Evolutionary conservation across 139 green algal species (phyloP).

Genomic region (Astrephomene gubernaculifera): DNA sequence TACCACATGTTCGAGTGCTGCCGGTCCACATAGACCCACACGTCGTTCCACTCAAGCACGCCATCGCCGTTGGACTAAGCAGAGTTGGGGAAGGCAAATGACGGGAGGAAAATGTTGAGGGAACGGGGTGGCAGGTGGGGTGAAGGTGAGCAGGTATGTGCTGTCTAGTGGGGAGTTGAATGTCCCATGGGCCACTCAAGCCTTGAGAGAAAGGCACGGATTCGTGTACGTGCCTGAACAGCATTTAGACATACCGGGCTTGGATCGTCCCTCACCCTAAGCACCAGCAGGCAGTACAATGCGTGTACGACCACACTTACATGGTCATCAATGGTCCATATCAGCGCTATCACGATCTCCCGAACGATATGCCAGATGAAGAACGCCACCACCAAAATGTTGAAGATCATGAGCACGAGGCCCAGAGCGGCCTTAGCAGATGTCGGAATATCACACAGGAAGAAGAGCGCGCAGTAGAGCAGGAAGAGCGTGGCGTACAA

Average conservation of each 20-base stretch:
- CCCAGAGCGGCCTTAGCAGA: neutral
- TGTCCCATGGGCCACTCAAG: too few relatives aligned
- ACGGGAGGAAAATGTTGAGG: too few relatives aligned
- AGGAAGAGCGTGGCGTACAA: constrained; percentile 19
- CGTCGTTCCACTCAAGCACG: constrained; percentile 4
- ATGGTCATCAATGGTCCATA: constrained; percentile 25
- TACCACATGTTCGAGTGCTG: neutral
- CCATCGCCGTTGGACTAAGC: constrained; percentile 27
- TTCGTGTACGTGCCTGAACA: too few relatives aligned
- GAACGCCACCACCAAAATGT: neutral
- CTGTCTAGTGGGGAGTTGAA: too few relatives aligned
- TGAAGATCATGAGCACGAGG: constrained; percentile 9
- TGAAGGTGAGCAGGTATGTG: too few relatives aligned
- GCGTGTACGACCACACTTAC: neutral
- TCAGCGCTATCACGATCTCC: constrained; percentile 4
- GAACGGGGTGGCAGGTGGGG: too few relatives aligned
- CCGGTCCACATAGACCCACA: neutral
- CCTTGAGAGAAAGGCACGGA: too few relatives aligned
- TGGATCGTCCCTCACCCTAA: too few relatives aligned
- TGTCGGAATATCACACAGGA: neutral
- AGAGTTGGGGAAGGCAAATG: too few relatives aligned
- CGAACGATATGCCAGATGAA: neutral
- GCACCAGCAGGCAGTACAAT: neutral
- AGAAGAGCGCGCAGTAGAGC: constrained; percentile 40
- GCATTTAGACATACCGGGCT: too few relatives aligned